Percentiles rank a stretch among this genome's conserved stretches.
These are phyloP conservation scores for Roridomyces roridus DNA, from an alignment of 768 basidiomycete genomes.

Conservation along the genomic window DNA sequence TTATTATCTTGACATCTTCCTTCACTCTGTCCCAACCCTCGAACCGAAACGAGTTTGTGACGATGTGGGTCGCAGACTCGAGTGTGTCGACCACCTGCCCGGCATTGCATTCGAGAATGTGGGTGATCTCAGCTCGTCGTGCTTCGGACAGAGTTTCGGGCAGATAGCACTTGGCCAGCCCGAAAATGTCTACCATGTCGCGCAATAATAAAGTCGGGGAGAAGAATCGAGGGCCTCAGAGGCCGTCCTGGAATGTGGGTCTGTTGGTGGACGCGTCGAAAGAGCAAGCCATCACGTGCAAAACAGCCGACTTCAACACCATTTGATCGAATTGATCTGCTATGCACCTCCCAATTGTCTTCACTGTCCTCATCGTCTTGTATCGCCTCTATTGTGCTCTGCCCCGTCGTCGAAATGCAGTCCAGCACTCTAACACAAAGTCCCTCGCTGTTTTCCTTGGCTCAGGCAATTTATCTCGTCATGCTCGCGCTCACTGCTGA, in stretches of 20 bases:
- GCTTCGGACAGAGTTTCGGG: constrained; percentile 52
- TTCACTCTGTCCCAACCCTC: constrained; percentile 59
- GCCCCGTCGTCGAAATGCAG: not conserved
- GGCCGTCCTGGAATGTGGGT: too few species aligned
- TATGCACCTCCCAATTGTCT: not conserved
- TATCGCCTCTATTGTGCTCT: constrained; percentile 22
- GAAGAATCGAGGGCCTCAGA: too few species aligned
- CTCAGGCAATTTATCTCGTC: constrained; percentile 66
- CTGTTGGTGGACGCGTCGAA: not conserved
- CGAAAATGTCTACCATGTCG: not conserved
- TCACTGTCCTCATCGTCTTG: not conserved
- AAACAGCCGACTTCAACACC: not conserved
- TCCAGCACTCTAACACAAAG: constrained; percentile 12
- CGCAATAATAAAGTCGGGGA: too few species aligned
- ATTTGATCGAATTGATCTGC: not conserved
- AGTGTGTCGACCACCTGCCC: constrained; percentile 41
- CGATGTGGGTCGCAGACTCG: constrained; percentile 55
- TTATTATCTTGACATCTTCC: constrained; percentile 25
- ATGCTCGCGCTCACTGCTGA: not conserved
- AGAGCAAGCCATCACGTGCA: too few species aligned
- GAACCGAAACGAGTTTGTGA: constrained; percentile 62
- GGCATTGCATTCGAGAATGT: constrained; percentile 59
- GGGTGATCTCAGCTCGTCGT: constrained; percentile 49
- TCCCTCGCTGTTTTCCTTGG: constrained; percentile 87
- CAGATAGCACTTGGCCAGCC: constrained; percentile 36